phyloP scores from a whole-genome alignment of 179 eudicot genomes.

The Amaranthus tricolor region DNA sequence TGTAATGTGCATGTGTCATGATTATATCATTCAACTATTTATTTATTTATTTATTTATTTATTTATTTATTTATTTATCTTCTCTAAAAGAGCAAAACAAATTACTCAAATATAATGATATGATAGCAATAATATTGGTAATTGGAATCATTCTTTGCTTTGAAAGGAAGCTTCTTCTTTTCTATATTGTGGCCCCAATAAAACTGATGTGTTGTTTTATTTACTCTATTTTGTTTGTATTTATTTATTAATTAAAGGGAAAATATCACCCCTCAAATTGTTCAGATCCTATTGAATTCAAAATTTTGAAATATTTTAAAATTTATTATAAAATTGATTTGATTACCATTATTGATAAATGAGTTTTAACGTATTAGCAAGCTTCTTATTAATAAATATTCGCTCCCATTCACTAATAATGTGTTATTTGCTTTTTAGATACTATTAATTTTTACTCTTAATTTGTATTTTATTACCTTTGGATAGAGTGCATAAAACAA shows the following conservation, averaged over 20 bases:
- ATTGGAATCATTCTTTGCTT: constrained; percentile 30
- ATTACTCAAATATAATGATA: background rate
- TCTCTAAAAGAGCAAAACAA: background rate
- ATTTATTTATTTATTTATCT: background rate
- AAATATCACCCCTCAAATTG: too few relatives aligned
- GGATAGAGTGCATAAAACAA: too few relatives aligned
- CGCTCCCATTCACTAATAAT: too few relatives aligned
- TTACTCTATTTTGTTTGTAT: constrained; percentile 21
- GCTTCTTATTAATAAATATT: too few relatives aligned
- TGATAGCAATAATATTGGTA: background rate
- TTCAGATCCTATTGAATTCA: too few relatives aligned
- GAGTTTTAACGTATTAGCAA: too few relatives aligned
- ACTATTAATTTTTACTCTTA: too few relatives aligned
- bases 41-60: background rate
- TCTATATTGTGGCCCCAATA: constrained; percentile 19
- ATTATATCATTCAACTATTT: background rate
- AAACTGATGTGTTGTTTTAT: background rate
- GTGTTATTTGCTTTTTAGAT: too few relatives aligned
- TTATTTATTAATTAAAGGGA: background rate
- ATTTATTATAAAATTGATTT: too few relatives aligned
- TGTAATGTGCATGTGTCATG: background rate
- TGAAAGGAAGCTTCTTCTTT: constrained; percentile 22
- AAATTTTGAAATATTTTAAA: too few relatives aligned
- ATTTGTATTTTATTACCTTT: too few relatives aligned
- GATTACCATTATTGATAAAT: too few relatives aligned